Conservation (phyloP, 352 stramenopile genomes). For the Pythium utonaiense region DNA sequence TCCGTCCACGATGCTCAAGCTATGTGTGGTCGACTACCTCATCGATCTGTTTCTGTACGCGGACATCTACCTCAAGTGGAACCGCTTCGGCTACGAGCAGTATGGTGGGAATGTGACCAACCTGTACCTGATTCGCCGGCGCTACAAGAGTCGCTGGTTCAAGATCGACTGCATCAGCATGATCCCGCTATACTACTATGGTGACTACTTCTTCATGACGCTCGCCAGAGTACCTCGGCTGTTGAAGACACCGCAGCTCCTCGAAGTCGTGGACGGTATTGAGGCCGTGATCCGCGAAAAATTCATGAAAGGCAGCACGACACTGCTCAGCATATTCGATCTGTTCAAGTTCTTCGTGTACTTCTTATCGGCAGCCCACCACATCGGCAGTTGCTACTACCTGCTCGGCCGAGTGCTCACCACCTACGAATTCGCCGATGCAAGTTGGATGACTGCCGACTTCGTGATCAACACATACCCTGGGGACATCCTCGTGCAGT, state of each 20-base stretch:
- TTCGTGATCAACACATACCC: constrained; percentile 44
- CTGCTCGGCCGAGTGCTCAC: constrained; percentile 18
- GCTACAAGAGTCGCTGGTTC: constrained; percentile 22
- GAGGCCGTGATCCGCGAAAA: constrained; percentile 21
- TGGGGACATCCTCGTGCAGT: constrained; percentile 39
- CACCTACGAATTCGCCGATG: background rate
- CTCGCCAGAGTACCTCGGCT: constrained; percentile 18
- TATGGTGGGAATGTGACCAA: constrained; percentile 19
- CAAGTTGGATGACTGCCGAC: constrained; percentile 58
- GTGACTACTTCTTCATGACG: constrained; percentile 17
- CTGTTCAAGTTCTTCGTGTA: constrained; percentile 25
- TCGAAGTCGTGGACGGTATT: constrained; percentile 16
- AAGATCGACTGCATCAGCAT: constrained; percentile 24
- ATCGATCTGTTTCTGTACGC: constrained; percentile 19
- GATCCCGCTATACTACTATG: constrained; percentile 21
- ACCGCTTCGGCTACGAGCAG: constrained; percentile 18
- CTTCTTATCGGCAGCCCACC: constrained; percentile 27
- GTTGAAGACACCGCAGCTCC: constrained; percentile 19
- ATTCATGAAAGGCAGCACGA: constrained; percentile 21
- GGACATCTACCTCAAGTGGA: constrained; percentile 23
- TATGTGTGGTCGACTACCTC: constrained; percentile 20
- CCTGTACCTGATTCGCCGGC: constrained; percentile 9
- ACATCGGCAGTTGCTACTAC: constrained; percentile 27
- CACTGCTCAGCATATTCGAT: constrained; percentile 25
- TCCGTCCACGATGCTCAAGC: background rate